Base-by-base conservation (phyloP, 768 basidiomycete genomes). In the Rhizopogon salebrosus region DNA sequence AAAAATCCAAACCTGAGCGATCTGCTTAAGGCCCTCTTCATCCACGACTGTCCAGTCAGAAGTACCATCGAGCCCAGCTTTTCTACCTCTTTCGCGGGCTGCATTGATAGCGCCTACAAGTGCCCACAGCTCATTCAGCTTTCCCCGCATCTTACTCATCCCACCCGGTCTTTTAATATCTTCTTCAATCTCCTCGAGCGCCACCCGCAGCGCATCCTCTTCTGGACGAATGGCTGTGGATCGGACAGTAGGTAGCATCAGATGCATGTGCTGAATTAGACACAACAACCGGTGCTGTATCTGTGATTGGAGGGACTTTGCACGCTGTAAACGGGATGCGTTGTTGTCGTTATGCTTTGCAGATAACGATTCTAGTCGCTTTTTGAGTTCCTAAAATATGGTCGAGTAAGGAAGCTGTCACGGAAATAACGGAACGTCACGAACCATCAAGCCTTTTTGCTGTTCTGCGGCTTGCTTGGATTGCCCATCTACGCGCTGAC, bases 41-140 rank as follows among this genome's bases (percentile, higher is more conserved):
- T 94, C 92, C 3, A 89, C 87, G n/a, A 92, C 88, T 0, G 83
- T 79, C 89, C 89, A 92, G 60, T 84, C 87, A 7, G 77, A 75
- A 14, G 48, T 52, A 1, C 74, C 75, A 14, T 75, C 76, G 11
- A 62, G 60, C 27, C 67, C 70, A 20, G 62, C 67, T 55, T 77
- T 75, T 54, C 72, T 67, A 42, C 74, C 77, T 38, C 75, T 68
- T 60, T 85, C 83, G 59, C 77, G 70, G 24, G 80, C 76, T 7
- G 78, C 78, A 49, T 79, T 79, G 16, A 92, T 72, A 41, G 87
- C 83, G 3, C 89, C 89, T 8, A 93, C 78, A 13, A 89, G 72
- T 14, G 89, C 89, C 92, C 92, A 94, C 24, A 94, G 70, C 63
- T 93, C 92, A 57, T 88, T 89, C 62, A 90, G 63, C 62, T 87